Conservation (phyloP, 1,284 basidiomycete species). For the Puccinia brachypodii region DNA sequence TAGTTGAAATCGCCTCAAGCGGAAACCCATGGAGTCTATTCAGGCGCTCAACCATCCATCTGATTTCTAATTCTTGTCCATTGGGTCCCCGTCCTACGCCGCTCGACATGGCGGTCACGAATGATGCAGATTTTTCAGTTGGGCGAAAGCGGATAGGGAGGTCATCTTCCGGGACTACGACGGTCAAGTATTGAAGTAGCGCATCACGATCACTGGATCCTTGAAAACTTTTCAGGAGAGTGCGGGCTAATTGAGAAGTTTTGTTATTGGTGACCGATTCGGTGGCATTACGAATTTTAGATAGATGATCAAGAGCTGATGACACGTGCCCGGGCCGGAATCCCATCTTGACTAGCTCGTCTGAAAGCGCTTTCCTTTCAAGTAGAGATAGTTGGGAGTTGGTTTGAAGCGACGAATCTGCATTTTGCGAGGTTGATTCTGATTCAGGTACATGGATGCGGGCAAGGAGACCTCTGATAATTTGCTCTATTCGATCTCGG, state of each 20-base stretch:
- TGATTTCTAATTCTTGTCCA: constrained; percentile 66
- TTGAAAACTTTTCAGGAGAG: constrained; percentile 59
- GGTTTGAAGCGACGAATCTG: background rate
- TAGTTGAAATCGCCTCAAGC: constrained; percentile 67
- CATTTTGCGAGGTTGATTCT: constrained; percentile 24
- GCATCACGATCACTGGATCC: constrained; percentile 62
- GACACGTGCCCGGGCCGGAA: constrained; percentile 55
- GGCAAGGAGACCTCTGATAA: constrained; percentile 70
- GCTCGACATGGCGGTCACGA: constrained; percentile 60
- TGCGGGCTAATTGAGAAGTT: constrained; percentile 54
- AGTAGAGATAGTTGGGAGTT: constrained; percentile 49
- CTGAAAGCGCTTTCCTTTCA: constrained; percentile 55
- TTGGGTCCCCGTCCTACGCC: constrained; percentile 59
- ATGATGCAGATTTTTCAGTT: constrained; percentile 67
- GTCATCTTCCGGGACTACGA: constrained; percentile 76
- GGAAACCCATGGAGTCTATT: constrained; percentile 84
- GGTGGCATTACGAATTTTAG: constrained; percentile 15
- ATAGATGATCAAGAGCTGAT: constrained; percentile 49
- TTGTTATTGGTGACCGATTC: constrained; percentile 53
- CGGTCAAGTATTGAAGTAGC: constrained; percentile 66
- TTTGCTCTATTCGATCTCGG: constrained; percentile 76
- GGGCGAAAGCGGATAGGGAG: constrained; percentile 68
- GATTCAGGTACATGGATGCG: constrained; percentile 51
- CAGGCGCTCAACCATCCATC: constrained; percentile 81
- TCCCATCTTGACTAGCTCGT: constrained; percentile 54